These are phyloP conservation scores for Geotrichum restrictum DNA, from an alignment of 1,139 yeast species.

Conservation along the genomic window DNA sequence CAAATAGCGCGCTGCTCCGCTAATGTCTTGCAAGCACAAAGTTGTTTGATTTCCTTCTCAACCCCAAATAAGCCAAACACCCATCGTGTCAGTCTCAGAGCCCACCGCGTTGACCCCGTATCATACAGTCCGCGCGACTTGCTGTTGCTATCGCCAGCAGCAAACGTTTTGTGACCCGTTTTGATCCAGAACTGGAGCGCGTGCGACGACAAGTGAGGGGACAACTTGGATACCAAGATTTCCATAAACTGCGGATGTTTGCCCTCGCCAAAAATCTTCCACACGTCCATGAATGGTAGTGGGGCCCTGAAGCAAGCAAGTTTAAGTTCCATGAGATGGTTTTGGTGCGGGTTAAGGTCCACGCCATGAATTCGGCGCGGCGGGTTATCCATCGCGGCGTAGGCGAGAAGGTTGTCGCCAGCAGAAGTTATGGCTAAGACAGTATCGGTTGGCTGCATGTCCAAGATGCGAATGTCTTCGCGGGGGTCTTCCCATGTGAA, in stretches of 20 bases:
- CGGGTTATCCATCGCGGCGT: slow-evolving; percentile 65
- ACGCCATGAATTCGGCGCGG: slow-evolving; percentile 80
- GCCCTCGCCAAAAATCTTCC: slow-evolving; percentile 77
- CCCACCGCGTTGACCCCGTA: slow-evolving; percentile 86
- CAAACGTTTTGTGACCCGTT: slow-evolving; percentile 57
- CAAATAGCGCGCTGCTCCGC: slow-evolving; percentile 62
- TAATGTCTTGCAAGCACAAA: slow-evolving; percentile 58
- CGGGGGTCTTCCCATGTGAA: slow-evolving; percentile 91
- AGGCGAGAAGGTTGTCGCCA: slow-evolving; percentile 73
- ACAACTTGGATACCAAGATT: slow-evolving; percentile 52
- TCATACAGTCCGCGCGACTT: slow-evolving; percentile 62
- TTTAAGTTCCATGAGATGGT: slow-evolving; percentile 73
- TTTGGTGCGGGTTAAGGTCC: slow-evolving; percentile 78
- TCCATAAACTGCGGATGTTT: slow-evolving; percentile 51
- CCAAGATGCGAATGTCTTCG: slow-evolving; percentile 66
- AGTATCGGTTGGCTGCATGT: slow-evolving; percentile 59
- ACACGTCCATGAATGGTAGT: slow-evolving; percentile 56
- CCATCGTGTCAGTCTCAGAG: slow-evolving; percentile 61
- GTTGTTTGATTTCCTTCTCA: slow-evolving; percentile 47
- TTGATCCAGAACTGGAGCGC: slow-evolving; percentile 78
- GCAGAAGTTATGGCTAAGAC: slow-evolving; percentile 83
- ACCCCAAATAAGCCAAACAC: slow-evolving; percentile 58
- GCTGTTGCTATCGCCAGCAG: slow-evolving; percentile 36
- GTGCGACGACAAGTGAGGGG: slow-evolving; percentile 71
- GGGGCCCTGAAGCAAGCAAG: slow-evolving; percentile 63